These are phyloP conservation scores for Hypericum androsaemum DNA, from an alignment of 345 rosid genomes.

Conservation along the genomic window DNA sequence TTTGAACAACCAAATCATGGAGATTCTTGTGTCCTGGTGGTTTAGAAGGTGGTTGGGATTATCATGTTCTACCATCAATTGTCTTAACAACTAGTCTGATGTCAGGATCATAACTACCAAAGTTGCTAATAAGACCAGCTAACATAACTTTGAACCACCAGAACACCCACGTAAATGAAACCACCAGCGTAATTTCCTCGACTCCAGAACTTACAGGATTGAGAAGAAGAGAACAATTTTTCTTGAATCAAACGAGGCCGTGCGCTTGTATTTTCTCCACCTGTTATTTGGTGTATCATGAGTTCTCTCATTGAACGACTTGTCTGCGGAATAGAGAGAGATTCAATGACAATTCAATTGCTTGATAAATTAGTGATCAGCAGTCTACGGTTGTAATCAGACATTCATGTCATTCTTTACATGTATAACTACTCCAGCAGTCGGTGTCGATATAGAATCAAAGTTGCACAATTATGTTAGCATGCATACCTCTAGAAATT, in stretches of 20 bases:
- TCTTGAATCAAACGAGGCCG: slow-evolving; percentile 77
- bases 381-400: not conserved
- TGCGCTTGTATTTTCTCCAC: slow-evolving; percentile 83
- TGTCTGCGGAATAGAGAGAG: slow-evolving; percentile 33
- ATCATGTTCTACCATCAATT: too few species aligned
- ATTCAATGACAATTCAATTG: not conserved
- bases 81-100: too few species aligned
- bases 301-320: slow-evolving; percentile 42
- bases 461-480: too few species aligned
- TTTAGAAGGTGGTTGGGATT: too few species aligned
- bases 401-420: too few species aligned
- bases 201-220: slow-evolving; percentile 51
- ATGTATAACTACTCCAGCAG: too few species aligned
- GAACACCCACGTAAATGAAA: not conserved
- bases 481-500: slow-evolving; percentile 15
- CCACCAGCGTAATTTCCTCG: not conserved
- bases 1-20: too few species aligned
- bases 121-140: too few species aligned
- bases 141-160: too few species aligned
- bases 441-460: too few species aligned
- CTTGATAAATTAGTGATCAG: slow-evolving; percentile 1
- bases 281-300: slow-evolving; percentile 64
- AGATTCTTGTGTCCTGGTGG: too few species aligned
- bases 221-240: slow-evolving; percentile 79
- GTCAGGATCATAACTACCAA: too few species aligned